Percentiles rank a stretch among this genome's conserved stretches.
These are phyloP conservation scores for Marchantia polymorpha DNA, from an alignment of 225 moss, liverwort and hornwort genomes.

Conservation along the genomic window DNA sequence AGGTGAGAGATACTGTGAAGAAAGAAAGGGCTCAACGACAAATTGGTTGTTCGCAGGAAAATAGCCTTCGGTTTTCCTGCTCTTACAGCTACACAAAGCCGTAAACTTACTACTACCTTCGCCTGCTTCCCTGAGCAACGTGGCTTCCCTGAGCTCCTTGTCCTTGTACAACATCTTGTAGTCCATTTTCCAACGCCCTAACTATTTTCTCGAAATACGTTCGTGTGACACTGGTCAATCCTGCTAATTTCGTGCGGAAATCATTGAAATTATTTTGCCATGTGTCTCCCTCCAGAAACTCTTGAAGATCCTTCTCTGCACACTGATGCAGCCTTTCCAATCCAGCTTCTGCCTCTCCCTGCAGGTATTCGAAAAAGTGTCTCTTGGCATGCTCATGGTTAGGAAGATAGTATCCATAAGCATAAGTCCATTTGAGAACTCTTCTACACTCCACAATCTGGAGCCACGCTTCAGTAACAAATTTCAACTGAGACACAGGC, in stretches of 20 bases:
- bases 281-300: slow-evolving; percentile 80
- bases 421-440: slow-evolving; percentile 97
- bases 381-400: slow-evolving; percentile 81
- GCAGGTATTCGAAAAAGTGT: slow-evolving; percentile 92
- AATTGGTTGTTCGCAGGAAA: slow-evolving; percentile 4
- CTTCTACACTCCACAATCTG: slow-evolving; percentile 99
- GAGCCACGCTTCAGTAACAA: slow-evolving; percentile 97
- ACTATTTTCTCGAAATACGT: slow-evolving; percentile 99
- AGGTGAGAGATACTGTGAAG: slow-evolving; percentile 11
- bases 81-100: slow-evolving; percentile 9
- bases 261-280: slow-evolving; percentile 71
- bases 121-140: slow-evolving; percentile 44
- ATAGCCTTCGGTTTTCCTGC: neutral
- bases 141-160: slow-evolving; percentile 24
- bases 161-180: slow-evolving; percentile 62
- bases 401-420: slow-evolving; percentile 93
- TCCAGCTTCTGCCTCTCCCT: slow-evolving; percentile 93
- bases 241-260: slow-evolving; percentile 96
- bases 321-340: slow-evolving; percentile 97
- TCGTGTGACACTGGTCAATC: slow-evolving; percentile 93
- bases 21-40: slow-evolving; percentile 13
- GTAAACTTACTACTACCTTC: slow-evolving; percentile 46
- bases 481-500: slow-evolving; percentile 97
- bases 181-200: slow-evolving; percentile 34
- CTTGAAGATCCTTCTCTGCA: slow-evolving; percentile 89